phyloP scores from a whole-genome alignment of 257 asterid genomes.

The Forsythia suspensa region DNA sequence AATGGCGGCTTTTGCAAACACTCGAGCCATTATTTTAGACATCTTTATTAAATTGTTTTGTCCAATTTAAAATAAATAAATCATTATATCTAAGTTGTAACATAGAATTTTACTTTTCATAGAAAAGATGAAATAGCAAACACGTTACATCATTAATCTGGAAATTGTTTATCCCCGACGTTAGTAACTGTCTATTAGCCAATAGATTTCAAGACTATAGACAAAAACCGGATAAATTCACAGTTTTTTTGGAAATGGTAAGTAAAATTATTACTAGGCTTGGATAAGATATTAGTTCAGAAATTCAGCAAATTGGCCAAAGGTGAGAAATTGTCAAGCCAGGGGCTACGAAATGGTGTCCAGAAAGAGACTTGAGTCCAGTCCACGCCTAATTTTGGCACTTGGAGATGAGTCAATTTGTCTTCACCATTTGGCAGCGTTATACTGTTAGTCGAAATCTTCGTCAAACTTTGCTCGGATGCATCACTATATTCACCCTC shows the following conservation, averaged over 20 bases:
- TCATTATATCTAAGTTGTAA: not conserved
- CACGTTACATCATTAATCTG: not conserved
- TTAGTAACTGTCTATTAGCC: too few relatives aligned
- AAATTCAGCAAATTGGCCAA: constrained; percentile 27
- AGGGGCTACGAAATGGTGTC: constrained; percentile 63
- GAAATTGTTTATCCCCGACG: too few relatives aligned
- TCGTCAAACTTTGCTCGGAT: constrained; percentile 7
- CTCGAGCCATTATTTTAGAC: not conserved
- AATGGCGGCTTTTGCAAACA: not conserved
- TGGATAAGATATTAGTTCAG: not conserved
- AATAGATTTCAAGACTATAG: too few relatives aligned
- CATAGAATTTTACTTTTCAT: not conserved
- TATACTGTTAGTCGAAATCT: constrained; percentile 15
- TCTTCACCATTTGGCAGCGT: constrained; percentile 29
- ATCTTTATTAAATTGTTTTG: not conserved
- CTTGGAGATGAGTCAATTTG: constrained; percentile 43
- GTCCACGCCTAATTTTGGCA: constrained; percentile 48
- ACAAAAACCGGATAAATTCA: too few relatives aligned
- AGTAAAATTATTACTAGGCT: not conserved
- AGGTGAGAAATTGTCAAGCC: constrained; percentile 49
- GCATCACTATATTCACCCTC: not conserved
- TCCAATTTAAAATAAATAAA: not conserved
- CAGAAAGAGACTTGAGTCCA: constrained; percentile 65
- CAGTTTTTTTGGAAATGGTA: not conserved
- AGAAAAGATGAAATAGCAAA: not conserved